These are phyloP conservation scores for Fistulinella staudtii DNA, from an alignment of 1,284 basidiomycete species.

Conservation along the genomic window DNA sequence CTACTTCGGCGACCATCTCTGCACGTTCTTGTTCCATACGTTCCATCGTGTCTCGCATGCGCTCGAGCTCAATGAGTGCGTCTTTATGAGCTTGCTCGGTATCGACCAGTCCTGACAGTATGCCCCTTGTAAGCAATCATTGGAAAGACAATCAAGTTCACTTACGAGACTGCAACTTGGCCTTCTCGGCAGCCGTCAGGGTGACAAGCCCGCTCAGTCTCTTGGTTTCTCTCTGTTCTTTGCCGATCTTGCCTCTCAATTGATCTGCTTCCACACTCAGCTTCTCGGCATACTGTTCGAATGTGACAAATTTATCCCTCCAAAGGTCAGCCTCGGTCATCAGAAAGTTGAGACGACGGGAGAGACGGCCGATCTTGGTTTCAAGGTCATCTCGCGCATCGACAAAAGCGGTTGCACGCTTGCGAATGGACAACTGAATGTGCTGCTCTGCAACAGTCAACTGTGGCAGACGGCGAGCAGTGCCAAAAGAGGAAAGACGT, in stretches of 20 bases:
- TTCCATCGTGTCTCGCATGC: slow-evolving; percentile 75
- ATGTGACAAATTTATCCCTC: slow-evolving; percentile 88
- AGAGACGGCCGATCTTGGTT: slow-evolving; percentile 82
- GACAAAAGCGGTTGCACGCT: slow-evolving; percentile 86
- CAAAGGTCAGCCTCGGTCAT: slow-evolving; percentile 89
- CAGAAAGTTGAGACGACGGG: slow-evolving; percentile 81
- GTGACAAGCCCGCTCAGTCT: slow-evolving; percentile 74
- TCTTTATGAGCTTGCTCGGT: slow-evolving; percentile 73
- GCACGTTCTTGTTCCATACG: slow-evolving; percentile 79
- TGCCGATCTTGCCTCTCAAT: slow-evolving; percentile 77
- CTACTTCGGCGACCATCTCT: slow-evolving; percentile 84
- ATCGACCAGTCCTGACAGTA: slow-evolving; percentile 53
- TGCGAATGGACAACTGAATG: slow-evolving; percentile 83
- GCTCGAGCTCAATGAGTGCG: slow-evolving; percentile 62
- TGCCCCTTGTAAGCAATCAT: slow-evolving; percentile 9
- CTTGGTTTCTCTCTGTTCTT: slow-evolving; percentile 83
- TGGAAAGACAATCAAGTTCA: slow-evolving; percentile 14
- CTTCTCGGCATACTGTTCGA: slow-evolving; percentile 90
- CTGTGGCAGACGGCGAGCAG: slow-evolving; percentile 67
- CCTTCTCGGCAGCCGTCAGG: slow-evolving; percentile 72
- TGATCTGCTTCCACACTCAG: slow-evolving; percentile 81
- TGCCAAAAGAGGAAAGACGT: slow-evolving; percentile 75
- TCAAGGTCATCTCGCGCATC: slow-evolving; percentile 90
- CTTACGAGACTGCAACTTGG: slow-evolving; percentile 69
- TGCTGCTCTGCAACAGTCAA: slow-evolving; percentile 76